Conservation (phyloP, 768 basidiomycete species). For the Sporobolomyces roseus region DNA sequence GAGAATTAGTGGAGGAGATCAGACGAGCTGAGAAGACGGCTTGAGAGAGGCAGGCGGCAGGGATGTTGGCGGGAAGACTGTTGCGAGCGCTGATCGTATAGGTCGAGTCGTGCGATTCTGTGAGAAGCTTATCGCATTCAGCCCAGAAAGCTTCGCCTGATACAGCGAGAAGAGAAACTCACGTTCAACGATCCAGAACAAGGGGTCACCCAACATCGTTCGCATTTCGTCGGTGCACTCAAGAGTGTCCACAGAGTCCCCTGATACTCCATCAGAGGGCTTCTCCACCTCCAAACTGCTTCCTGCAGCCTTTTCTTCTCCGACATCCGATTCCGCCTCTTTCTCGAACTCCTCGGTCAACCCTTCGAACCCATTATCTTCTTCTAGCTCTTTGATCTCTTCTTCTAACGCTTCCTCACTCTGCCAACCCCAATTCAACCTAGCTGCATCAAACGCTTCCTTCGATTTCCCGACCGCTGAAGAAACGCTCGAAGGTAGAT, state of each 20-base stretch:
- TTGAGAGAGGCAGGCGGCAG: conserved; percentile 23
- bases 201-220: not conserved
- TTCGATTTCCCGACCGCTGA: not conserved
- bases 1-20: not conserved
- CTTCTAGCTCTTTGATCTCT: not conserved
- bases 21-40: conserved; percentile 36
- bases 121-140: no score
- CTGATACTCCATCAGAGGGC: not conserved
- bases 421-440: not conserved
- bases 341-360: not conserved
- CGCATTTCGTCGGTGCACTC: conserved; percentile 1
- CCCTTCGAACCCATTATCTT: not conserved
- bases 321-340: not conserved
- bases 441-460: conserved; percentile 4
- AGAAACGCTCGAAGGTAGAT: not conserved
- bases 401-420: not conserved
- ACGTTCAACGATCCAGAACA: conserved; percentile 19
- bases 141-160: no score
- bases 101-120: not conserved
- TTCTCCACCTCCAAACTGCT: not conserved
- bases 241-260: not conserved
- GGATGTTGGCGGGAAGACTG: not conserved
- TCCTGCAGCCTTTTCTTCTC: not conserved
- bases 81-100: conserved; percentile 7
- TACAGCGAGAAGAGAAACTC: not conserved